Evolutionary conservation across 2,329 filamentous ascomycete species (phyloP).

Genomic region (Stachybotrys chlorohalonatus): DNA sequence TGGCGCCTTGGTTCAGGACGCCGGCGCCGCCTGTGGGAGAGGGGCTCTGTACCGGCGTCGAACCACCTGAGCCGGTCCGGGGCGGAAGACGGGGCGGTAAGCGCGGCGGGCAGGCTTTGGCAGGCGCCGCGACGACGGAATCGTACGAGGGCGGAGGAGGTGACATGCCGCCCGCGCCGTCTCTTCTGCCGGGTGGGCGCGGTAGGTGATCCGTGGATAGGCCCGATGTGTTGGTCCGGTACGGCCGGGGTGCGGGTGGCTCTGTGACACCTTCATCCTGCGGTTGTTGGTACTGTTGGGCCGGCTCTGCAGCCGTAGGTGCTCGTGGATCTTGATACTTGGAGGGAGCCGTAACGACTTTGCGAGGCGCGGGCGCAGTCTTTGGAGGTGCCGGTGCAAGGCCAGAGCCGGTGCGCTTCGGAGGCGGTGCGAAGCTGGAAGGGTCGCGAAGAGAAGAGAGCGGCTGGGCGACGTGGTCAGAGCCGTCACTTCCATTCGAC

Average conservation of each 20-base stretch:
- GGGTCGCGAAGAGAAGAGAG: constrained; percentile 68
- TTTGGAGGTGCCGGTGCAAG: constrained; percentile 14
- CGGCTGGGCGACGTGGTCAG: constrained; percentile 43
- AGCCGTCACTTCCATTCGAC: constrained; percentile 13
- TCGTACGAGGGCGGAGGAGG: constrained; percentile 21
- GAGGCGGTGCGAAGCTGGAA: constrained; percentile 69
- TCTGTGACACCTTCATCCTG: constrained; percentile 6
- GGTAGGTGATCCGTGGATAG: constrained; percentile 60
- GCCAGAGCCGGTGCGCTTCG: constrained; percentile 45
- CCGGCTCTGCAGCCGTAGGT: constrained; percentile 7
- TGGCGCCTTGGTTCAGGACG: constrained; percentile 45
- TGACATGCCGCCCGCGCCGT: constrained; percentile 24
- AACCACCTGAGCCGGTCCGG: constrained; percentile 26
- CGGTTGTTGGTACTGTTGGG: constrained; percentile 3
- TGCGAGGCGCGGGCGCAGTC: constrained; percentile 11
- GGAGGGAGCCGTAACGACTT: constrained; percentile 20
- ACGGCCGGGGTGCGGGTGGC: constrained; percentile 47
- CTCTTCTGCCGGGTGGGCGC: constrained; percentile 54
- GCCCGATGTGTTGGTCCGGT: constrained; percentile 61
- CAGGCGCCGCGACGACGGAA: constrained; percentile 10
- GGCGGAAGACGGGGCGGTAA: constrained; percentile 61
- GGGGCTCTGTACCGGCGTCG: constrained; percentile 13
- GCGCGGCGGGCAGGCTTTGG: constrained; percentile 36
- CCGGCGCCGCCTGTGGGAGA: constrained; percentile 12
- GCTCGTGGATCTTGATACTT: constrained; percentile 22